Evolutionary conservation across 2,329 filamentous ascomycete species (phyloP), one percentile per base, ranked within the genome.

Genomic region (Diaporthe velutina): DNA sequence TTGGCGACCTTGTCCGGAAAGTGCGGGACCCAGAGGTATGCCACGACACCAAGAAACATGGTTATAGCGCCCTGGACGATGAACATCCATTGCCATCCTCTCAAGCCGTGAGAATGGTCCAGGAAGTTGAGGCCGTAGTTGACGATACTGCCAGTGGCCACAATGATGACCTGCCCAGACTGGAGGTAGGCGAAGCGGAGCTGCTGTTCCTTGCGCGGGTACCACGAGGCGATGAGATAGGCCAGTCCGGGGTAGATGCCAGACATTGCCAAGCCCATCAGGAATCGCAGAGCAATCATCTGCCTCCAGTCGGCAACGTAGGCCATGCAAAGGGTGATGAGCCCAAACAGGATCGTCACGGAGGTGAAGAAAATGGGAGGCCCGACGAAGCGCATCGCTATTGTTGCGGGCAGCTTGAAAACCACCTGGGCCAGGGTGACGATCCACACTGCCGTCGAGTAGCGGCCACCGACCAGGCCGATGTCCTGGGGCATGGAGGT

Each of bases 1-100:
- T 82, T 83, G 70, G 90, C 85, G 1, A 90, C 86, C 35, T 90
- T 85, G 77, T 93, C 92, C 0, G 92, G 92, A 76, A 94, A 93
- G 79, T 93, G 91, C 55, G 93, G 86, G 83, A 94, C 93, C 92
- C 92, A 93, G 86, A 91, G 92, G 79, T 91, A 93, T 0, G 91
- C 93, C 17, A 87, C 74, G 40, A 92, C 78, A 4, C 91, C 91
- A 28, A 94, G 82, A 30, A 90, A 81, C 75, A 87, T 87, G 6
- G 92, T 88, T 77, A 93, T 90, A 13, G 89, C 79, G 0, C 92
- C 92, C 78, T 93, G 91, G 0, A 93, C 90, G 0, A 93, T 81
- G 77, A 91, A 94, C 91, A 93, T 93, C 86, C 90, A 93, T 38
- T 90, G 88, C 91, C 92, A 93, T 2, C 92, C 91, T 13, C 87